A percentile compares a stretch with the other conserved stretches of the same genome.
phyloP scores from a whole-genome alignment of 805 yeast genomes.

The Pichia nanzhaoensis region DNA sequence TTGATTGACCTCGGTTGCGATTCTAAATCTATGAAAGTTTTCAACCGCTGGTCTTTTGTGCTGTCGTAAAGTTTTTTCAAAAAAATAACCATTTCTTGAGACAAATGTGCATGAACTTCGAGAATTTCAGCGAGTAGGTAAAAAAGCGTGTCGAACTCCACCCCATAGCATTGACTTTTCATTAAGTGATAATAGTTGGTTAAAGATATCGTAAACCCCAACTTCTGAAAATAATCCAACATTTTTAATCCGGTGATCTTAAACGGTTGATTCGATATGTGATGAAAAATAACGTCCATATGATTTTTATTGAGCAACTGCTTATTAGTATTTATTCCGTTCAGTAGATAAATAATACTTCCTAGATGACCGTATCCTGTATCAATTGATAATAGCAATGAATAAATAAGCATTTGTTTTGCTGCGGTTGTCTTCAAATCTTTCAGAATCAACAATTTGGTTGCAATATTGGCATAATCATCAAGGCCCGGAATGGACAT shows the following conservation, averaged over 20 bases:
- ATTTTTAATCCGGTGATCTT: slow-evolving; percentile 19
- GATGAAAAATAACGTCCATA: slow-evolving; percentile 17
- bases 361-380: slow-evolving; percentile 16
- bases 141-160: slow-evolving; percentile 22
- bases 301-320: slow-evolving; percentile 11
- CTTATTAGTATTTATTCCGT: slow-evolving; percentile 6
- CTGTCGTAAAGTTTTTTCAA: slow-evolving; percentile 7
- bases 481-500: slow-evolving; percentile 8
- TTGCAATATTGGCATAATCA: slow-evolving; percentile 9
- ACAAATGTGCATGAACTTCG: slow-evolving; percentile 8
- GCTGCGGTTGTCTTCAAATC: slow-evolving; percentile 5
- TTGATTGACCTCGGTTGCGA: neutral
- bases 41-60: slow-evolving; percentile 15
- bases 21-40: slow-evolving; percentile 5
- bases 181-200: slow-evolving; percentile 16
- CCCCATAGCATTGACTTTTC: slow-evolving; percentile 21
- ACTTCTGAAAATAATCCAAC: slow-evolving; percentile 7
- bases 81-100: slow-evolving; percentile 1
- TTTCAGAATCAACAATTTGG: slow-evolving; percentile 1
- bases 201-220: slow-evolving; percentile 9
- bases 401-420: slow-evolving; percentile 14
- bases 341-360: slow-evolving; percentile 14
- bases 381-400: slow-evolving; percentile 19
- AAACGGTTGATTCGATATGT: slow-evolving; percentile 14
- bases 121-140: slow-evolving; percentile 13